Evolutionary conservation across 176 grass and related monocot species (phyloP).

Genomic region (Raddia guianensis): DNA sequence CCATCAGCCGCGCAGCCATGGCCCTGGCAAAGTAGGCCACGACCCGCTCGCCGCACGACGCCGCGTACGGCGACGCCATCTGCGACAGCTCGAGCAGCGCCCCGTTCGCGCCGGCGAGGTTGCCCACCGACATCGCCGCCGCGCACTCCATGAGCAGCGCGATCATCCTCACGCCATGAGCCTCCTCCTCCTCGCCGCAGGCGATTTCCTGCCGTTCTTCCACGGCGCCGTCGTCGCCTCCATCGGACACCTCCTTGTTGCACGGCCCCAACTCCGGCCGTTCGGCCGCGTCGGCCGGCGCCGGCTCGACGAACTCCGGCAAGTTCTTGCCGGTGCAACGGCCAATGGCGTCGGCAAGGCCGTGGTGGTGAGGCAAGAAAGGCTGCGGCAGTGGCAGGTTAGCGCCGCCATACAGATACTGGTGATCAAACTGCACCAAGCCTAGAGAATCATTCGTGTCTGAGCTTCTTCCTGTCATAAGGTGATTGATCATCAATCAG

Average conservation of each 20-base stretch:
- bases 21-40: constrained; percentile 66
- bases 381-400: constrained; percentile 31
- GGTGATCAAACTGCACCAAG: constrained; percentile 51
- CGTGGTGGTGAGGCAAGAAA: constrained; percentile 31
- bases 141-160: constrained; percentile 62
- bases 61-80: constrained; percentile 54
- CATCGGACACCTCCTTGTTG: constrained; percentile 21
- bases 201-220: constrained; percentile 19
- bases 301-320: constrained; percentile 18
- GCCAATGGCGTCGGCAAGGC: neutral
- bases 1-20: constrained; percentile 53
- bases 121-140: constrained; percentile 53
- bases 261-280: neutral
- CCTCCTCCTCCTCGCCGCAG: constrained; percentile 36
- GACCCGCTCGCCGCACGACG: constrained; percentile 64
- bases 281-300: neutral
- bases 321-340: constrained; percentile 27
- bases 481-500: constrained; percentile 18
- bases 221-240: constrained; percentile 1
- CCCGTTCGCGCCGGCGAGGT: constrained; percentile 52
- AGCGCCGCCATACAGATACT: constrained; percentile 26
- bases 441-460: constrained; percentile 52
- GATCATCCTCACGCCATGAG: constrained; percentile 55
- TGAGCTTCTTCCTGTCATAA: constrained; percentile 40
- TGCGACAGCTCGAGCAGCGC: constrained; percentile 61